These are phyloP conservation scores for Orbilia quercus DNA, from an alignment of 2,329 filamentous ascomycete species.

Conservation along the genomic window DNA sequence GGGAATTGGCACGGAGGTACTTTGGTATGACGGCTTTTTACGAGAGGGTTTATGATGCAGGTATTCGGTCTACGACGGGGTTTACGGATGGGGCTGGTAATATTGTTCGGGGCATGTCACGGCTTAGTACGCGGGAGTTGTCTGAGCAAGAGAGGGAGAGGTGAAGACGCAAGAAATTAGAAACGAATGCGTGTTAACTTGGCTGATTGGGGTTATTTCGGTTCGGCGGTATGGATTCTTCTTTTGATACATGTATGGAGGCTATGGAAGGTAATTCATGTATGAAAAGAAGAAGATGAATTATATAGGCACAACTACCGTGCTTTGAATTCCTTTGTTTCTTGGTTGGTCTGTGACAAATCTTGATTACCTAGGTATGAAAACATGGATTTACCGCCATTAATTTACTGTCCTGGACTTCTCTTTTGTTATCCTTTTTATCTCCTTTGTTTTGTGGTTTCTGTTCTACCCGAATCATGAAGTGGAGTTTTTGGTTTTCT, in stretches of 20 bases:
- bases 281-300: too few relatives aligned
- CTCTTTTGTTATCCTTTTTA: background rate
- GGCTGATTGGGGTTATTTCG: too few relatives aligned
- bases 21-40: background rate
- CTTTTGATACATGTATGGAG: too few relatives aligned
- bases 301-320: background rate
- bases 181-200: too few relatives aligned
- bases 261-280: too few relatives aligned
- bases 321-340: background rate
- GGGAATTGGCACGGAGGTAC: constrained; percentile 7
- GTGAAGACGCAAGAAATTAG: background rate
- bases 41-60: background rate
- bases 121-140: too few relatives aligned
- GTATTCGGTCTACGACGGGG: too few relatives aligned
- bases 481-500: constrained; percentile 25
- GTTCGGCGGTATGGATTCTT: too few relatives aligned
- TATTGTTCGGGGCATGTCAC: too few relatives aligned
- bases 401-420: background rate
- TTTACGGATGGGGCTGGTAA: too few relatives aligned
- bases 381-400: background rate
- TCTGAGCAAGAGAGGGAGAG: background rate
- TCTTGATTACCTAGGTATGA: background rate
- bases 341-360: background rate
- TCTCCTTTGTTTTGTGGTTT: background rate
- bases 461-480: constrained; percentile 2